Conservation (phyloP, 345 rosid genomes). For the Pugionium dolabratum region DNA sequence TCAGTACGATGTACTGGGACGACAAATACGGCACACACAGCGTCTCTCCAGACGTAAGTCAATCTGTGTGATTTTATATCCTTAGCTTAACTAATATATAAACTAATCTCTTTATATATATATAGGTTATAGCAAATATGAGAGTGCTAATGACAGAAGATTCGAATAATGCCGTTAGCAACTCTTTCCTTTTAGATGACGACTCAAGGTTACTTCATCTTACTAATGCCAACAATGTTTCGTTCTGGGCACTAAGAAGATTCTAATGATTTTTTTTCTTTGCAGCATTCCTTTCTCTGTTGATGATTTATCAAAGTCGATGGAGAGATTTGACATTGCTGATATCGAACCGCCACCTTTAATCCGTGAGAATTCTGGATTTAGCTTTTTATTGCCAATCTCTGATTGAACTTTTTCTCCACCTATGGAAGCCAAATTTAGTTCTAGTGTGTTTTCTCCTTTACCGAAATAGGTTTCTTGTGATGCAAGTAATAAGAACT, state of each 20-base stretch:
- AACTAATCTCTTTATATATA: not conserved
- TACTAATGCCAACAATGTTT: conserved; percentile 1
- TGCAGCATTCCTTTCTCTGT: conserved; percentile 97
- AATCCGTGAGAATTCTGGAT: conserved; percentile 85
- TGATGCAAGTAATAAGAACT: conserved; percentile 20
- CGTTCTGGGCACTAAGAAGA: not conserved
- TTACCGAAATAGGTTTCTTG: not conserved
- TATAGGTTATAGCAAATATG: conserved; percentile 85
- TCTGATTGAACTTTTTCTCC: conserved; percentile 44
- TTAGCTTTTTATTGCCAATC: conserved; percentile 83
- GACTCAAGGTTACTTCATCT: conserved; percentile 75
- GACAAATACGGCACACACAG: conserved; percentile 95
- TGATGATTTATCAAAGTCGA: conserved; percentile 90
- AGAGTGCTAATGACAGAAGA: conserved; percentile 95
- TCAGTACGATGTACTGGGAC: conserved; percentile 96
- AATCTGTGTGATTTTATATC: conserved; percentile 5
- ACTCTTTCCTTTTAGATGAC: conserved; percentile 88
- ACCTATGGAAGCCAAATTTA: conserved; percentile 9
- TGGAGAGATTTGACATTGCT: conserved; percentile 81
- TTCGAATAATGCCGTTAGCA: conserved; percentile 92
- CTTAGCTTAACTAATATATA: not conserved
- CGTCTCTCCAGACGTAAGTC: conserved; percentile 83
- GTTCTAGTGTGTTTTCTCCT: conserved; percentile 11
- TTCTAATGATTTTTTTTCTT: conserved; percentile 3
- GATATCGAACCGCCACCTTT: conserved; percentile 91